These are phyloP conservation scores for Coniochaeta prunicola DNA, from an alignment of 2,329 filamentous ascomycete genomes.

Conservation along the genomic window DNA sequence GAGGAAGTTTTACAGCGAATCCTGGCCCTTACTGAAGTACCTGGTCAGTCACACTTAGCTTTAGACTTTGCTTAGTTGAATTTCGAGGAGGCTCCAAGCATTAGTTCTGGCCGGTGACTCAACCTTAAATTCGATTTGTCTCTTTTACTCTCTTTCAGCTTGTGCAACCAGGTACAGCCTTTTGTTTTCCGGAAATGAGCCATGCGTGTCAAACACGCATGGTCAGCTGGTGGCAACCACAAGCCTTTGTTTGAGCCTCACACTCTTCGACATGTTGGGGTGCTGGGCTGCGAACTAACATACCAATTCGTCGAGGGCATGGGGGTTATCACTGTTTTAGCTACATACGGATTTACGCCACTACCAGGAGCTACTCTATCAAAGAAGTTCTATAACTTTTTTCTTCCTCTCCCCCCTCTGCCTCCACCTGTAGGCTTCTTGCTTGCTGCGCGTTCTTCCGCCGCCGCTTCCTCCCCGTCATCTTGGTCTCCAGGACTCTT, in stretches of 20 bases:
- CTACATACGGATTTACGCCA: neutral
- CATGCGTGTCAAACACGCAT: neutral
- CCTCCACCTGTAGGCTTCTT: constrained; percentile 32
- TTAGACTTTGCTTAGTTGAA: no score
- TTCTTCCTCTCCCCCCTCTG: constrained; percentile 34
- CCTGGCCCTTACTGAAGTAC: neutral
- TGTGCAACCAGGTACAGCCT: neutral
- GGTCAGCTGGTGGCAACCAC: neutral
- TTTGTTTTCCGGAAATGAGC: neutral
- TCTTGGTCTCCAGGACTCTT: constrained; percentile 73
- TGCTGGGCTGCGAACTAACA: neutral
- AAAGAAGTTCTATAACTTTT: constrained; percentile 18
- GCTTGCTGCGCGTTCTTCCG: constrained; percentile 28
- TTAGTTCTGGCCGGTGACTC: neutral
- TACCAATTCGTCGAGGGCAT: neutral
- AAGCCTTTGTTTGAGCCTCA: neutral
- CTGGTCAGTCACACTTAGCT: neutral
- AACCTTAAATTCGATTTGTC: neutral
- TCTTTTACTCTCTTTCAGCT: neutral
- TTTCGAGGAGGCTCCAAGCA: no score
- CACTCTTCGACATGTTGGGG: neutral
- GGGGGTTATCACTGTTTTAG: neutral
- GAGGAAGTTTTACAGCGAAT: neutral
- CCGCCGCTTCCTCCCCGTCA: constrained; percentile 51
- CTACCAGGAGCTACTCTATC: neutral